Base-by-base conservation (phyloP, 179 eudicot species). In the Corrigiola litoralis region DNA sequence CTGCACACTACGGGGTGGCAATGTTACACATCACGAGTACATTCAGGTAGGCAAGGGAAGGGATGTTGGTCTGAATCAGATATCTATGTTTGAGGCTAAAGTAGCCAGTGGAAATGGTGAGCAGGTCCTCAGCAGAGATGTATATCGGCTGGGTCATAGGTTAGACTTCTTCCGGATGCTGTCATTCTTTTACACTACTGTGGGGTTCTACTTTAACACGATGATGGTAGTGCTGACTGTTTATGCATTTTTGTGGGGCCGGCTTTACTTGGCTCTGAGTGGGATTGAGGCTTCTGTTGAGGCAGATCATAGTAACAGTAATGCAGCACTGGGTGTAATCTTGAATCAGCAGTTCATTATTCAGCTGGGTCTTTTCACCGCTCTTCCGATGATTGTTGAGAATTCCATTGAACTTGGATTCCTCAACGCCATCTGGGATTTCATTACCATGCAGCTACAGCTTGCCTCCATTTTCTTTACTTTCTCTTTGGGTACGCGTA, bases 101-200 rank as follows among this genome's bases (percentile, higher is more conserved):
- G 92, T 92, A 38, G 89, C 98, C 8, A 89, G 96, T 73, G 98
- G 98, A 68, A 92, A 89, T 63, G 98, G 96, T 25, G 98, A 92
- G 83, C 98, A 92, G 74, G 81, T 82, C 6, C 81, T 92, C 28
- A 92, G 98, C 67, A 74, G 98, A 77, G 98, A 92, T 44, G 88
- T 92, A 23, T 89, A 92, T 67, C 80, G 98, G 59, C 77, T 92
- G 79, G 98, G 98, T 17, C 96, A 89, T 70, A 76, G 96, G 79
- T 75, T 92, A 72, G 98, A 92, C 48, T 92, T 92, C 61, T 92
- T 88, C 77, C 69, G 98, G 56, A 89, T 89, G 96, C 75, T 92
- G 18, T 92, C 98, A 5, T 88, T 85, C 78, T 92, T 83, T 68
- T 88, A 88, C 72, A 92, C 96, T 14, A 86, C 98, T 13, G 96